These are phyloP conservation scores for Primulina eburnea DNA, from an alignment of 257 asterid genomes.

Conservation along the genomic window DNA sequence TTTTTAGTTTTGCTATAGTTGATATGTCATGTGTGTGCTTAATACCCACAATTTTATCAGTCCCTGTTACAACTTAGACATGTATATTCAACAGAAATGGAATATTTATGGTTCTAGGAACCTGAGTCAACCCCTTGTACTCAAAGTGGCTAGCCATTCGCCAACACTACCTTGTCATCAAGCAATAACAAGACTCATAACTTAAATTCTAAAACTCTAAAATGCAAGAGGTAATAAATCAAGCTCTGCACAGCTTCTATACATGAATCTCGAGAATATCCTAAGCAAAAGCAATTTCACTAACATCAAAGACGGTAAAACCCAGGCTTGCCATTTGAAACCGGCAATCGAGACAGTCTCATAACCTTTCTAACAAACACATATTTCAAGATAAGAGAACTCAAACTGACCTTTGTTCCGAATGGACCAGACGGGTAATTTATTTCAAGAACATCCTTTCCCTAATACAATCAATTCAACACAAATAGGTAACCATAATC, in stretches of 20 bases:
- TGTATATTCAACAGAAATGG: background rate
- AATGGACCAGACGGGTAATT: slow-evolving; percentile 81
- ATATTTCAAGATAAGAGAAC: background rate
- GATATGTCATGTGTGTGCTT: background rate
- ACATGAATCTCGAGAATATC: background rate
- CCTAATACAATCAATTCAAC: slow-evolving; percentile 37
- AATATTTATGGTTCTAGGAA: background rate
- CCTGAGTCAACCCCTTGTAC: background rate
- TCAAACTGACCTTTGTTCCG: slow-evolving; percentile 79
- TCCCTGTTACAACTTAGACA: background rate
- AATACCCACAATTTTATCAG: background rate
- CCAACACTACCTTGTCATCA: background rate
- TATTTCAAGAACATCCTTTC: slow-evolving; percentile 57
- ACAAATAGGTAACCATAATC: background rate
- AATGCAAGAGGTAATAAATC: background rate
- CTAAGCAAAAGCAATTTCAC: background rate
- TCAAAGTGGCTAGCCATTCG: background rate
- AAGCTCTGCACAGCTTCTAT: background rate
- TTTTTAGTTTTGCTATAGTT: no score
- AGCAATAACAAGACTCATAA: background rate
- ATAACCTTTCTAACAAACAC: background rate
- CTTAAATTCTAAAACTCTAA: background rate
- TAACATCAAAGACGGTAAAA: background rate
- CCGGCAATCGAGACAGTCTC: background rate
- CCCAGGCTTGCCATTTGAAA: slow-evolving; percentile 8